Conservation (phyloP, 2,329 filamentous ascomycete genomes). For the Whalleya microplaca region DNA sequence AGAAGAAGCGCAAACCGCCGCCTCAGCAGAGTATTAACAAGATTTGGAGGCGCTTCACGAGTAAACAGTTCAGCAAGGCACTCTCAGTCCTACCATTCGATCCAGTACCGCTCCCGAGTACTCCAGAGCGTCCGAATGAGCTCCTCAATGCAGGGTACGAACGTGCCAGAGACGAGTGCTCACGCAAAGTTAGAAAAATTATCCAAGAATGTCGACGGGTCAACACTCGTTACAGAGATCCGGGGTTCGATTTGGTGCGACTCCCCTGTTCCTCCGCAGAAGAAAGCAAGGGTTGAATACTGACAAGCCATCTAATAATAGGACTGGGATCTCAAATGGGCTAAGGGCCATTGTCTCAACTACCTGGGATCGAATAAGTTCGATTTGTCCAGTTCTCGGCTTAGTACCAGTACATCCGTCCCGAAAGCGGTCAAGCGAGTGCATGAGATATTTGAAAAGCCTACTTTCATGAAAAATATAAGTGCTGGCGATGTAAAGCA, state of each 20-base stretch:
- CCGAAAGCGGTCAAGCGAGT: slow-evolving; percentile 78
- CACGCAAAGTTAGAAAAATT: slow-evolving; percentile 63
- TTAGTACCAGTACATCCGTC: slow-evolving; percentile 52
- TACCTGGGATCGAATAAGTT: slow-evolving; percentile 56
- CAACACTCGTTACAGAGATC: slow-evolving; percentile 79
- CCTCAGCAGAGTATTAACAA: slow-evolving; percentile 70
- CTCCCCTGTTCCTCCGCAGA: slow-evolving; percentile 42
- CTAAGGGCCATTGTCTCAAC: slow-evolving; percentile 60
- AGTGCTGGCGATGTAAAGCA: slow-evolving; percentile 78
- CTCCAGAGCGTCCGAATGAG: slow-evolving; percentile 60
- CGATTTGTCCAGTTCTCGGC: slow-evolving; percentile 49
- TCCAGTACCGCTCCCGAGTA: slow-evolving; percentile 55
- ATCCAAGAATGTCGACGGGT: slow-evolving; percentile 69
- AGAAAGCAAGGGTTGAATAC: slow-evolving; percentile 30
- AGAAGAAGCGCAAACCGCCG: slow-evolving; percentile 58
- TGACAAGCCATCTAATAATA: slow-evolving; percentile 38
- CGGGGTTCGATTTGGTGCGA: slow-evolving; percentile 61
- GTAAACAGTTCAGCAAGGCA: slow-evolving; percentile 66
- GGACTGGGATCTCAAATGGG: slow-evolving; percentile 72
- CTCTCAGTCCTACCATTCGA: slow-evolving; percentile 68
- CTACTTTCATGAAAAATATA: slow-evolving; percentile 68
- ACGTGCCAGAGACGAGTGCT: slow-evolving; percentile 66
- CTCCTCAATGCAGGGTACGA: slow-evolving; percentile 64
- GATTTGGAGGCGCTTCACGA: slow-evolving; percentile 66
- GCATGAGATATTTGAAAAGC: slow-evolving; percentile 75